Conservation (phyloP, 2,329 filamentous ascomycete genomes). For the Parasarocladium wereldwijsianum region DNA sequence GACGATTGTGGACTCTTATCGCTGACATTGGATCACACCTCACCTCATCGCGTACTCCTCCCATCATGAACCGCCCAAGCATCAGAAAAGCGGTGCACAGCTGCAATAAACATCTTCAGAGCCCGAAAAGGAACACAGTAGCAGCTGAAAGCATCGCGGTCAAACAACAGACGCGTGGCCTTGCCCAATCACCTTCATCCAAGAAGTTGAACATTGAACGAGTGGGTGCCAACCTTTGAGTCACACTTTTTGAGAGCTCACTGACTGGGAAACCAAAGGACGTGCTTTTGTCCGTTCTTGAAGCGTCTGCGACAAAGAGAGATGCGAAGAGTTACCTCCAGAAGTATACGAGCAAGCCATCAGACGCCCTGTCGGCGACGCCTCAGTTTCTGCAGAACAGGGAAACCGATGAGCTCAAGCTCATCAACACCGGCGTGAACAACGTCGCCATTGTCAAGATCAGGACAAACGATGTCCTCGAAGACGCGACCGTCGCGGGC, state of each 20-base stretch:
- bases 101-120: too few relatives aligned
- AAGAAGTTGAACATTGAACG: conserved; percentile 18
- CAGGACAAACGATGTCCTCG: conserved; percentile 54
- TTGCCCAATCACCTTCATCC: too few relatives aligned
- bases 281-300: conserved; percentile 73
- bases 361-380: conserved; percentile 11
- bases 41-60: too few relatives aligned
- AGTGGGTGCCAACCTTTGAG: conserved; percentile 9
- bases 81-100: too few relatives aligned
- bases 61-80: too few relatives aligned
- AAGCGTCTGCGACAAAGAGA: conserved; percentile 79
- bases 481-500: conserved; percentile 54
- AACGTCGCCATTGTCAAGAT: conserved; percentile 72
- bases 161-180: background rate
- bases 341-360: conserved; percentile 46
- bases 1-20: too few relatives aligned
- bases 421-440: conserved; percentile 22
- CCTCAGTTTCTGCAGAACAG: conserved; percentile 22
- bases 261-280: conserved; percentile 45
- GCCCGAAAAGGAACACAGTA: too few relatives aligned
- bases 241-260: background rate
- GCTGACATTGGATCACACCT: too few relatives aligned
- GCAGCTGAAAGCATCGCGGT: too few relatives aligned
- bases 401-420: conserved; percentile 10
- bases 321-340: conserved; percentile 87